Evolutionary conservation across 371 early-diverging fungal species (phyloP).

Genomic region (Globomyces sp.): DNA sequence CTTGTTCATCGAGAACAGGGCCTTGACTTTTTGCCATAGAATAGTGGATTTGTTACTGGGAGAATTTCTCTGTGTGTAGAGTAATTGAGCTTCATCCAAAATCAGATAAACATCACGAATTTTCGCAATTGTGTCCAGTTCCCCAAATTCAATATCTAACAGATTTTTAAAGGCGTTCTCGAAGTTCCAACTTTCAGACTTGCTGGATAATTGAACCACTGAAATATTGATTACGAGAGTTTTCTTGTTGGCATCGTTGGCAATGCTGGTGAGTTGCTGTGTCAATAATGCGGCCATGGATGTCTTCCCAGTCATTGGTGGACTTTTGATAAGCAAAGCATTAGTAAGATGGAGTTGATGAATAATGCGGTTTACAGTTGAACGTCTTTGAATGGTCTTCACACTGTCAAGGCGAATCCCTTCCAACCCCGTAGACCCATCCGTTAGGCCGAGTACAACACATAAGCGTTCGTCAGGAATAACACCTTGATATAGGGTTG

Average conservation of each 20-base stretch:
- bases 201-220: neutral
- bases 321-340: neutral
- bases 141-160: neutral
- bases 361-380: neutral
- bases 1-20: neutral
- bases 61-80: neutral
- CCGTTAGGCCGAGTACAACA: too few relatives aligned
- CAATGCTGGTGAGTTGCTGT: neutral
- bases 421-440: neutral
- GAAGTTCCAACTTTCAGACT: neutral
- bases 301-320: conserved; percentile 5
- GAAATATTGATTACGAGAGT: neutral
- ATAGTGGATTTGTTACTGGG: neutral
- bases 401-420: neutral
- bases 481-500: too few relatives aligned
- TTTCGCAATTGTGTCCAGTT: neutral
- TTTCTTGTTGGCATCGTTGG: neutral
- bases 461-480: too few relatives aligned
- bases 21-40: neutral
- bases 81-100: neutral
- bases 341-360: neutral
- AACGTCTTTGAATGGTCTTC: neutral
- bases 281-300: neutral
- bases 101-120: neutral
- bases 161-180: neutral